Evolutionary conservation across 176 grass and related monocot genomes (phyloP).

Genomic region (Ensete ventricosum): DNA sequence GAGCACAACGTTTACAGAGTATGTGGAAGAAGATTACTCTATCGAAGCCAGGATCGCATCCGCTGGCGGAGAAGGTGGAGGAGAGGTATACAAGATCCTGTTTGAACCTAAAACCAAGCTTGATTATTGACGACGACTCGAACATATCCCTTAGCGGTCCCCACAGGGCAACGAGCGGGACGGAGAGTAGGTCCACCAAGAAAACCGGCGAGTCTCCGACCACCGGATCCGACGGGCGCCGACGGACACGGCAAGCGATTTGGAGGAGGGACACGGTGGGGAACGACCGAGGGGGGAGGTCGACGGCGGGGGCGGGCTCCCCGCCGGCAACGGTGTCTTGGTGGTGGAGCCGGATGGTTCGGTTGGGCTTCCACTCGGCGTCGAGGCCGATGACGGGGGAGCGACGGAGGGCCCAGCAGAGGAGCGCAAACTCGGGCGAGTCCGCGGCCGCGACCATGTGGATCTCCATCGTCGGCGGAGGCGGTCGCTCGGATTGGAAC

Average conservation of each 20-base stretch:
- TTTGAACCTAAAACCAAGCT: conserved; percentile 88
- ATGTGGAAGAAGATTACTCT: conserved; percentile 32
- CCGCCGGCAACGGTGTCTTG: background rate
- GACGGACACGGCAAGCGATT: conserved; percentile 42
- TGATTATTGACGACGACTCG: conserved; percentile 39
- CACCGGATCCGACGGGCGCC: background rate
- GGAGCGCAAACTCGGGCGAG: conserved; percentile 36
- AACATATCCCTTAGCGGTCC: conserved; percentile 60
- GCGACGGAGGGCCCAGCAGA: conserved; percentile 33
- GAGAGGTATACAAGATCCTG: conserved; percentile 88
- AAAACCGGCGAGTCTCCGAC: conserved; percentile 42
- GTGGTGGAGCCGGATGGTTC: conserved; percentile 11
- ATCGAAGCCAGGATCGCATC: conserved; percentile 42
- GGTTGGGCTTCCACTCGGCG: conserved; percentile 91
- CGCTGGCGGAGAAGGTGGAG: conserved; percentile 58
- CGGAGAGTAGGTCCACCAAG: conserved; percentile 63
- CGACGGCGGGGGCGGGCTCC: background rate
- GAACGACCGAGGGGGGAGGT: conserved; percentile 15
- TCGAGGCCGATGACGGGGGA: conserved; percentile 59
- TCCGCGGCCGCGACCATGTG: conserved; percentile 13
- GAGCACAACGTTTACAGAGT: background rate
- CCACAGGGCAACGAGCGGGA: conserved; percentile 52
- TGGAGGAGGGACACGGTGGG: conserved; percentile 72
- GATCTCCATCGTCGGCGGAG: conserved; percentile 7
- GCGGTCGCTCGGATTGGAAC: background rate